Evolutionary conservation across 306 rosid species (phyloP).

Genomic region (Arachis stenosperma): DNA sequence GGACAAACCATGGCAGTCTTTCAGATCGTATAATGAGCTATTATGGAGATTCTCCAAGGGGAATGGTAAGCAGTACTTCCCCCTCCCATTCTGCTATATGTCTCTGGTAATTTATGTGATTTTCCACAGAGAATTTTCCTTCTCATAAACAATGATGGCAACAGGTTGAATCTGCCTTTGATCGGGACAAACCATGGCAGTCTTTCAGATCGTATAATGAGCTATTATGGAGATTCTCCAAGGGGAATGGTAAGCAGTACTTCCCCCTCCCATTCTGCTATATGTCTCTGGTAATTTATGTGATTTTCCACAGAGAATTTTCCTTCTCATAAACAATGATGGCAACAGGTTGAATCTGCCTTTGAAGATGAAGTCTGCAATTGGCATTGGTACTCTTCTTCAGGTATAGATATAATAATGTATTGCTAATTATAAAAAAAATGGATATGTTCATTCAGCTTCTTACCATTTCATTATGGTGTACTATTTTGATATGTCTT

Average conservation of each 20-base stretch:
- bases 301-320: conserved; percentile 18
- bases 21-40: conserved; percentile 99
- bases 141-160: conserved; percentile 31
- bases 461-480: conserved; percentile 9
- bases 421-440: conserved; percentile 19
- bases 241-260: conserved; percentile 87
- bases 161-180: conserved; percentile 99
- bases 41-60: conserved; percentile 98
- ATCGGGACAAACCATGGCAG: conserved; percentile 99
- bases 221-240: conserved; percentile 99
- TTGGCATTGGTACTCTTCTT: conserved; percentile 99
- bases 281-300: conserved; percentile 20
- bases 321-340: conserved; percentile 32
- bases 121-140: conserved; percentile 14
- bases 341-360: conserved; percentile 95
- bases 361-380: conserved; percentile 99
- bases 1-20: conserved; percentile 99
- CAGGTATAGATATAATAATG: conserved; percentile 62
- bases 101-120: conserved; percentile 28
- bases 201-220: conserved; percentile 99
- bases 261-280: conserved; percentile 32
- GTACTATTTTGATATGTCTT: conserved; percentile 28
- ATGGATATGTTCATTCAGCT: conserved; percentile 12
- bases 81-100: conserved; percentile 26
- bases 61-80: conserved; percentile 72